Base-by-base conservation (phyloP, 2,329 filamentous ascomycete genomes). In the Onygenales sp. region DNA sequence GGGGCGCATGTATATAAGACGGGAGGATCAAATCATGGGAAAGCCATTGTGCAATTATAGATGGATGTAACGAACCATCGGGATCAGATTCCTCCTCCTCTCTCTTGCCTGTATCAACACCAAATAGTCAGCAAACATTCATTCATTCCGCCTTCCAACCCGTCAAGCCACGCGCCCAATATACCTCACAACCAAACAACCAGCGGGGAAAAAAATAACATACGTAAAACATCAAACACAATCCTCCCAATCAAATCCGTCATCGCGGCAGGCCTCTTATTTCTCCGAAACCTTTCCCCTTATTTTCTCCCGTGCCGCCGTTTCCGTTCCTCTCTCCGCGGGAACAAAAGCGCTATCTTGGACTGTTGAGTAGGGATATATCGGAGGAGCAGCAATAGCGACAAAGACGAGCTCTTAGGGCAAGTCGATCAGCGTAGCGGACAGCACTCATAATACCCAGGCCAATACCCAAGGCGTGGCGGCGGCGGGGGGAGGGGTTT, bases 391-490 rank as follows among this genome's bases (percentile, higher is more conserved):
- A 58, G 60, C 61, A 58, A 63, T 60, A 40, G 21, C 44, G 53
- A 50, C n/a, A 47, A 47, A 51, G 54, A 61, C 63, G 62, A 63
- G 63, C 62, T 64, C 63, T 62, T 62, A 58, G 61, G 57, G 65
- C 61, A 63, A 69, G 63, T 65, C 62, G 61, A 57, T 62, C 56
- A 58, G 55, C 54, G 57, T 58, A 63, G 54, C 58, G 57, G 57
- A 59, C 62, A 58, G 62, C 63, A 65, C 62, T 65, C 70, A 72
- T 72, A 70, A 62, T 69, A 63, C 58, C 56, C 52, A 40, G 33
- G 31, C 31, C 39, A 8, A 27, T 27, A 27, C 21, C 21, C 21
- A 27, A 27, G 21, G 21, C 21, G 21, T 27, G 21, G 21, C 21
- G 21, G 21, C 21, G 21, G 21, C 21, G 21, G 21, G 21, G 21